Conservation (phyloP, 371 early-diverging fungal genomes). For the Mortierella sp. region DNA sequence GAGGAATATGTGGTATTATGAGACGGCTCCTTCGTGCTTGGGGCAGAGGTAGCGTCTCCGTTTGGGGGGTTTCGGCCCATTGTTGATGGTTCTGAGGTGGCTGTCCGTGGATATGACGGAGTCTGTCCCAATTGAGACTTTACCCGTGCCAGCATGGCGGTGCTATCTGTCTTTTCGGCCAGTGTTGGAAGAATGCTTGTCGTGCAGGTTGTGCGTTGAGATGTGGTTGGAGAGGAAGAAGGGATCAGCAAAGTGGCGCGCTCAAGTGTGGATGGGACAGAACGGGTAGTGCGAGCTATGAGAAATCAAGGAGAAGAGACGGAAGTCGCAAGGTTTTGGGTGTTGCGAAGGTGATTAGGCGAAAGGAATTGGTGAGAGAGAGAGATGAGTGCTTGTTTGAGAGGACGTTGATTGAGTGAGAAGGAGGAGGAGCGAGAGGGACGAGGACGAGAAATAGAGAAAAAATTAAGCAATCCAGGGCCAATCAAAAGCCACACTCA, state of each 20-base stretch:
- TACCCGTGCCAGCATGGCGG: background rate
- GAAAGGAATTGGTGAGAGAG: background rate
- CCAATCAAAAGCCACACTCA: background rate
- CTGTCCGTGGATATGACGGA: background rate
- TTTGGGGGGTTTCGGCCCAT: background rate
- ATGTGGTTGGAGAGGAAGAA: background rate
- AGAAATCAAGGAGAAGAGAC: background rate
- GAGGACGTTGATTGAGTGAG: background rate
- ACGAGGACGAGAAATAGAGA: no score
- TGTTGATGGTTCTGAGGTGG: background rate
- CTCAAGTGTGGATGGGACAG: background rate
- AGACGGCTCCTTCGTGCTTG: background rate
- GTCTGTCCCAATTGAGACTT: background rate
- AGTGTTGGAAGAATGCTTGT: background rate
- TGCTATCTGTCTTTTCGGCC: conserved; percentile 1
- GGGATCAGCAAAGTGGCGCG: background rate
- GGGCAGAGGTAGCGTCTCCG: background rate
- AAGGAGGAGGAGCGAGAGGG: background rate
- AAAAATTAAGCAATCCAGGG: background rate
- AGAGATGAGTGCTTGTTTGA: background rate
- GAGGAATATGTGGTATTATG: background rate
- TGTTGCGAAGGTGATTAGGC: background rate
- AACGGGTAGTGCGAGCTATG: background rate
- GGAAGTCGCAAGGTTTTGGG: background rate
- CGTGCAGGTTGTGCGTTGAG: background rate